Evolutionary conservation across 768 basidiomycete species (phyloP).

Genomic region (Auriculariales sp.): DNA sequence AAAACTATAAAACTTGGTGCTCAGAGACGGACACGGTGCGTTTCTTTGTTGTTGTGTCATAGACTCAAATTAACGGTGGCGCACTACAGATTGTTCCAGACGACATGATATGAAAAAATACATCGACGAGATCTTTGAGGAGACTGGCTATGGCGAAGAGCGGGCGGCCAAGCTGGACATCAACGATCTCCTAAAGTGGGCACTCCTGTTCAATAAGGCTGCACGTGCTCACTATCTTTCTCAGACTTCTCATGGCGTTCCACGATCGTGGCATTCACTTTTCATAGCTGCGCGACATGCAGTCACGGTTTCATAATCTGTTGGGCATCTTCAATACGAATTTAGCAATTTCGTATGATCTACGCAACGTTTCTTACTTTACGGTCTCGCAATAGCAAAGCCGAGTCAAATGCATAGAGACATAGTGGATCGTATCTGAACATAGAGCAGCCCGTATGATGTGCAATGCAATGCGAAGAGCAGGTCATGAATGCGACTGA

Average conservation of each 20-base stretch:
- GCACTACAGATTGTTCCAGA: constrained; percentile 48
- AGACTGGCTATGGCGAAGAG: constrained; percentile 58
- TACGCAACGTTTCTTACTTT: no score
- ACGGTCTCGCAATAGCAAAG: no score
- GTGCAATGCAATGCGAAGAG: no score
- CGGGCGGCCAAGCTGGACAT: constrained; percentile 89
- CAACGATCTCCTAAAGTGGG: constrained; percentile 75
- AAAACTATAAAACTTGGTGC: constrained; percentile 88
- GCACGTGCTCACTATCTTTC: no score
- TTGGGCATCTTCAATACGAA: no score
- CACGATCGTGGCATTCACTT: background rate
- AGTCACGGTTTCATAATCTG: no score
- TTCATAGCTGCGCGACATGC: background rate
- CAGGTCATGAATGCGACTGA: no score
- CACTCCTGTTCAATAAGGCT: constrained; percentile 4
- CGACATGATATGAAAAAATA: constrained; percentile 49
- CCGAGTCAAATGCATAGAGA: no score
- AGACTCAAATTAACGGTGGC: background rate
- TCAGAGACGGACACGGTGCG: constrained; percentile 52
- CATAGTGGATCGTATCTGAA: no score
- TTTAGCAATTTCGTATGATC: no score
- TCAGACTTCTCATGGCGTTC: background rate
- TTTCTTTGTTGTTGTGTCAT: constrained; percentile 11
- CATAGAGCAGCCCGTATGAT: no score
- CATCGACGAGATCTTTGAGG: constrained; percentile 57